phyloP scores from a whole-genome alignment of 306 rosid species.

The Prunus davidiana region DNA sequence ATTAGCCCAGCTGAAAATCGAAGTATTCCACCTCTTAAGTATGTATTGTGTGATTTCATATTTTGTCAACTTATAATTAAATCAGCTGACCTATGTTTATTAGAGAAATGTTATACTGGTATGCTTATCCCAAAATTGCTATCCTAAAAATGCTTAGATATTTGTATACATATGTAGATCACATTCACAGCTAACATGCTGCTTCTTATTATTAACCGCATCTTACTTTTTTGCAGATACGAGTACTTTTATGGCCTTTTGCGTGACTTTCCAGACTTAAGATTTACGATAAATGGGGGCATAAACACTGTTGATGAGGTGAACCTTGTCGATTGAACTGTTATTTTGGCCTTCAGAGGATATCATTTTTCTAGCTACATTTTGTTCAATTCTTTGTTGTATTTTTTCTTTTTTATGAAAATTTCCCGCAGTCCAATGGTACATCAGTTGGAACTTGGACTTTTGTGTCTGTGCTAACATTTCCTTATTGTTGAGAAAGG shows the following conservation, averaged over 20 bases:
- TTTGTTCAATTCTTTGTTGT: not conserved
- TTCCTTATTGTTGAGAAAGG: not conserved
- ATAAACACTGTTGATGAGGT: conserved; percentile 82
- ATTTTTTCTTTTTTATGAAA: not conserved
- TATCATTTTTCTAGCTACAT: not conserved
- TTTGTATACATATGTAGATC: not conserved
- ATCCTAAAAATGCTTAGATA: not conserved
- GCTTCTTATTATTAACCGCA: not conserved
- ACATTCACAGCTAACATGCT: not conserved
- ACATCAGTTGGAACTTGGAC: not conserved
- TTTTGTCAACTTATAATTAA: conserved; percentile 8
- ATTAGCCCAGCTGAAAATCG: conserved; percentile 98
- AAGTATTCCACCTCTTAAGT: conserved; percentile 90
- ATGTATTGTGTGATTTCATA: conserved; percentile 25
- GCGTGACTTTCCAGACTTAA: conserved; percentile 96
- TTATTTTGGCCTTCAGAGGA: not conserved
- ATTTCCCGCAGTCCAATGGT: not conserved
- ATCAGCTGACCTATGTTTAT: not conserved
- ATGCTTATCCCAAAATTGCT: not conserved
- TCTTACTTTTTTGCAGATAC: conserved; percentile 52
- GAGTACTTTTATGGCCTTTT: conserved; percentile 87
- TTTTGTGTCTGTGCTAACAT: not conserved
- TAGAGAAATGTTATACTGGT: not conserved
- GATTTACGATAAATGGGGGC: conserved; percentile 96
- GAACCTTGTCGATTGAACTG: conserved; percentile 26